A percentile compares a stretch with the other conserved stretches of the same genome.
Conservation (phyloP, 169 alveolate genomes). For the Theileria parva region DNA sequence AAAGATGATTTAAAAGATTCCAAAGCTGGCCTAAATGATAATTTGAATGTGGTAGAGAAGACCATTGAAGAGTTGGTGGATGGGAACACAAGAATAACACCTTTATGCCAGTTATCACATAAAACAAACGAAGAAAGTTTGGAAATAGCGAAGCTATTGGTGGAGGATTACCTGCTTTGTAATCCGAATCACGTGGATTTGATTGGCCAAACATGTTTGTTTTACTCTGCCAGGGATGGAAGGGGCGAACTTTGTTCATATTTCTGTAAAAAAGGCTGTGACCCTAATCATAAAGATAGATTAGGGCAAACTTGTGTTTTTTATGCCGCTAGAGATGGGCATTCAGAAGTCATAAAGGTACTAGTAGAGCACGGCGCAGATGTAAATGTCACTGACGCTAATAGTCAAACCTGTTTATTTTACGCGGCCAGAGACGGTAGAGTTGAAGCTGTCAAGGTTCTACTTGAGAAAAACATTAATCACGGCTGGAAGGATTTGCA, state of each 20-base stretch:
- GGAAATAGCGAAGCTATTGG: constrained; percentile 78
- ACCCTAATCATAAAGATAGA: constrained; percentile 87
- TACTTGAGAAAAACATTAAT: constrained; percentile 86
- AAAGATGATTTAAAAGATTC: neutral
- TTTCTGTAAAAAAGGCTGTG: constrained; percentile 83
- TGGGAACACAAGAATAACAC: constrained; percentile 76
- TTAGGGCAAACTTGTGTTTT: constrained; percentile 88
- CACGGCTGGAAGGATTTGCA: constrained; percentile 84
- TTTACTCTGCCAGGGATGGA: constrained; percentile 93
- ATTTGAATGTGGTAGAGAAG: neutral
- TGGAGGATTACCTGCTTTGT: constrained; percentile 77
- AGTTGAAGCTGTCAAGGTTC: constrained; percentile 83
- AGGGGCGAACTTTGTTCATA: constrained; percentile 80
- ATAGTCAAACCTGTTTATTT: constrained; percentile 87
- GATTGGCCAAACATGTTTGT: constrained; percentile 88
- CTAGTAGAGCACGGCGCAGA: constrained; percentile 84
- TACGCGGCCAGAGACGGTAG: constrained; percentile 91
- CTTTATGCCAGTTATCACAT: constrained; percentile 84
- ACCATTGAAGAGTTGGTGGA: constrained; percentile 52
- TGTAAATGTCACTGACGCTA: constrained; percentile 83
- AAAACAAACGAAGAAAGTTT: constrained; percentile 83
- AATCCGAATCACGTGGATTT: constrained; percentile 81
- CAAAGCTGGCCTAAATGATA: neutral
- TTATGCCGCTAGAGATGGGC: constrained; percentile 92
- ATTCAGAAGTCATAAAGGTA: constrained; percentile 76